Conservation (phyloP, 257 asterid genomes). For the Fraxinus quadrangulata region DNA sequence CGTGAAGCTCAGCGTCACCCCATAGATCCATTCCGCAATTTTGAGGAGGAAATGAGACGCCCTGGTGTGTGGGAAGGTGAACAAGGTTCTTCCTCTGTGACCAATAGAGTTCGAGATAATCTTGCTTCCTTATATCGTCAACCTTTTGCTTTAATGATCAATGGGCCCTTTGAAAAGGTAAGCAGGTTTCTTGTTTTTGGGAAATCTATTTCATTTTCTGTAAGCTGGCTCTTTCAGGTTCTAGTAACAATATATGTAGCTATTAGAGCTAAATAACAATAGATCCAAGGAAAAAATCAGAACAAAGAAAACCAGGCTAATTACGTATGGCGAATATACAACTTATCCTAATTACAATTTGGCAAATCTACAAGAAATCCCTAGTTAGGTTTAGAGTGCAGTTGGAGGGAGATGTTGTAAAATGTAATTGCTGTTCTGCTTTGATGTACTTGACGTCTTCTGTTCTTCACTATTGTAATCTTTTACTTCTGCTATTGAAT, state of each 20-base stretch:
- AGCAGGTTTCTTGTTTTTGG: slow-evolving; percentile 16
- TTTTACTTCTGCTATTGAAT: background rate
- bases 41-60: slow-evolving; percentile 85
- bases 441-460: background rate
- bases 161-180: slow-evolving; percentile 92
- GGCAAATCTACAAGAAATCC: background rate
- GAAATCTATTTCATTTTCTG: background rate
- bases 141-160: slow-evolving; percentile 88
- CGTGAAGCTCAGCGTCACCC: slow-evolving; percentile 51
- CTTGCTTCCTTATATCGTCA: slow-evolving; percentile 98
- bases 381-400: background rate
- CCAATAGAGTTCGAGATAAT: slow-evolving; percentile 66
- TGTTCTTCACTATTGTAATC: background rate
- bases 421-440: background rate
- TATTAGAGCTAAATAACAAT: background rate
- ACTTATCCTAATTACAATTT: background rate
- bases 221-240: slow-evolving; percentile 6
- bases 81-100: slow-evolving; percentile 64
- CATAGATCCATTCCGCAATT: slow-evolving; percentile 95
- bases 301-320: background rate
- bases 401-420: background rate
- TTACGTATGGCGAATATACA: background rate
- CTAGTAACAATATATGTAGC: background rate
- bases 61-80: slow-evolving; percentile 87
- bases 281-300: background rate